A percentile compares a stretch with the other conserved stretches of the same genome.
Conservation (phyloP, 495 filamentous ascomycete species). For the Chaetomium fimeti region DNA sequence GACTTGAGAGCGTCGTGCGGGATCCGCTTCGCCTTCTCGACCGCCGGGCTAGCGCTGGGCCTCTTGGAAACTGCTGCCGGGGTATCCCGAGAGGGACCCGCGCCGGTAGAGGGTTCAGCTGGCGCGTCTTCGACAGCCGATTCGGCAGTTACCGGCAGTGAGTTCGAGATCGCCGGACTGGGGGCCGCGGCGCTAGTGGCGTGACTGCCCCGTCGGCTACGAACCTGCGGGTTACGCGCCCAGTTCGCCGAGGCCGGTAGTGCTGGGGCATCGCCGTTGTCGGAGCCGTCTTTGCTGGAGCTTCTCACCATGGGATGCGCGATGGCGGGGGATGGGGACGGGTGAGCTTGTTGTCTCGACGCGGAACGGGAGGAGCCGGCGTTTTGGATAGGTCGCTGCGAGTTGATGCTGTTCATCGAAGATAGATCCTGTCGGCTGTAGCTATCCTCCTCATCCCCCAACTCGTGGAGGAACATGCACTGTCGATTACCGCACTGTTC, state of each 20-base stretch:
- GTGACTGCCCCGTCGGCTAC: constrained; percentile 70
- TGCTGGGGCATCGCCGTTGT: constrained; percentile 74
- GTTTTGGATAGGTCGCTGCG: constrained; percentile 64
- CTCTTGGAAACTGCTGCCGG: constrained; percentile 6
- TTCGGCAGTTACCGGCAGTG: constrained; percentile 55
- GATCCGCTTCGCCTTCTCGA: constrained; percentile 24
- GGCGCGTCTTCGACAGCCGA: constrained; percentile 34
- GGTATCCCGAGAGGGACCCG: not conserved
- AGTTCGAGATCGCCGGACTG: constrained; percentile 70
- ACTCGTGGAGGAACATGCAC: constrained; percentile 97
- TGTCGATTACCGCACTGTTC: constrained; percentile 90
- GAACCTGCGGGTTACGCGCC: constrained; percentile 75
- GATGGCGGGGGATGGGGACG: constrained; percentile 53
- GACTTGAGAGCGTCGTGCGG: constrained; percentile 27
- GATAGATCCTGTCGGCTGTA: constrained; percentile 94
- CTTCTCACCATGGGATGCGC: constrained; percentile 72
- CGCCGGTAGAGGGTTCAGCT: not conserved
- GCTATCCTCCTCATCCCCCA: constrained; percentile 94
- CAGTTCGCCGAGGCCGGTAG: constrained; percentile 91
- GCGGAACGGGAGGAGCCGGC: constrained; percentile 49
- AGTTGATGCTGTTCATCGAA: constrained; percentile 84
- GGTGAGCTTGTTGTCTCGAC: constrained; percentile 52
- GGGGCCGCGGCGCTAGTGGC: constrained; percentile 74
- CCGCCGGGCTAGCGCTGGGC: not conserved
- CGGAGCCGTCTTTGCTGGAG: constrained; percentile 71